These are phyloP conservation scores for Leccinum proximum DNA, from an alignment of 1,284 basidiomycete species.

Conservation along the genomic window DNA sequence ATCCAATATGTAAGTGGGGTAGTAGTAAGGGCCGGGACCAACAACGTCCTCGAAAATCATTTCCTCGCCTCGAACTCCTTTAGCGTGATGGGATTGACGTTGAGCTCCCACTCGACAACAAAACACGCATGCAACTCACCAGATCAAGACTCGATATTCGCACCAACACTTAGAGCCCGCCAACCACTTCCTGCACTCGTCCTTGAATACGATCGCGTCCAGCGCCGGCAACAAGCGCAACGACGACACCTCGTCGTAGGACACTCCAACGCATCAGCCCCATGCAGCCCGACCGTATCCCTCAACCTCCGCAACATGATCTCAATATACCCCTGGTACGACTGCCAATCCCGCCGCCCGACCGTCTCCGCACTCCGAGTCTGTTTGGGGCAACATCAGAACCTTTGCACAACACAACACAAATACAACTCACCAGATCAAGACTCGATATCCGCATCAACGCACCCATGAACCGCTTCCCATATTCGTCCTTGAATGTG, in stretches of 20 bases:
- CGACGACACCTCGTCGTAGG: too few relatives aligned
- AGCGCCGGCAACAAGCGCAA: slow-evolving; percentile 53
- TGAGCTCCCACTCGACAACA: not conserved
- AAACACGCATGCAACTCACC: not conserved
- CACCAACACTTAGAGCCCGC: slow-evolving; percentile 40
- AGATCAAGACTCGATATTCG: slow-evolving; percentile 46
- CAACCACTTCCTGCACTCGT: slow-evolving; percentile 50
- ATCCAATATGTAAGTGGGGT: not conserved
- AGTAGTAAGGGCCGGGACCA: too few relatives aligned
- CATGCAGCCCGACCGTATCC: slow-evolving; percentile 52
- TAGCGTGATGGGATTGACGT: too few relatives aligned
- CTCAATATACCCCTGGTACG: slow-evolving; percentile 63
- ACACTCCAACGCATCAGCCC: slow-evolving; percentile 30
- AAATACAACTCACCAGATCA: slow-evolving; percentile 26
- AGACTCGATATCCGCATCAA: slow-evolving; percentile 48
- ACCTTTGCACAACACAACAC: not conserved
- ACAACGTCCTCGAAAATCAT: too few relatives aligned
- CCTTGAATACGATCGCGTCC: slow-evolving; percentile 48
- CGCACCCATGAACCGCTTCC: slow-evolving; percentile 46
- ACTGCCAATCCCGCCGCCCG: slow-evolving; percentile 47
- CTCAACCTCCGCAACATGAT: slow-evolving; percentile 66
- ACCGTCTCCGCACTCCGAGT: slow-evolving; percentile 33
- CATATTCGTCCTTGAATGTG: slow-evolving; percentile 52
- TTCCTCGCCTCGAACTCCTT: too few relatives aligned
- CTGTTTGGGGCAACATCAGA: slow-evolving; percentile 11